Percentiles rank a stretch among this genome's conserved stretches.
phyloP scores from a whole-genome alignment of 345 rosid genomes.

The Eucalyptus marginata region DNA sequence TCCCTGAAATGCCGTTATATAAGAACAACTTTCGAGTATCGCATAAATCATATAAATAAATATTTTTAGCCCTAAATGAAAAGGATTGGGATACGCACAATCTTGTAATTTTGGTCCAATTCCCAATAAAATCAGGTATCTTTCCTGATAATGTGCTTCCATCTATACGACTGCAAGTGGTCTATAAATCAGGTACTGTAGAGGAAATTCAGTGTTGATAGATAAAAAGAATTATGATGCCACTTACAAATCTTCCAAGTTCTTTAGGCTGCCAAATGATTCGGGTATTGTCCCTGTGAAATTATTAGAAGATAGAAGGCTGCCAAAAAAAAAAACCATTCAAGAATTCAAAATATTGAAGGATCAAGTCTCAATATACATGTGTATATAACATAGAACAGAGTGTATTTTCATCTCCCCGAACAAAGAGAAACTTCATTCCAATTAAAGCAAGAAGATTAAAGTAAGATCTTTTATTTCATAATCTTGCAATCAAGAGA shows the following conservation, averaged over 20 bases:
- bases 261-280: constrained; percentile 47
- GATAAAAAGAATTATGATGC: neutral
- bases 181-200: neutral
- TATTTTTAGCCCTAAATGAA: neutral
- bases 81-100: constrained; percentile 36
- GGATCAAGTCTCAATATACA: neutral
- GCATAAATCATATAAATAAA: too few species aligned
- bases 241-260: constrained; percentile 70
- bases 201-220: neutral
- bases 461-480: neutral
- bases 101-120: constrained; percentile 48
- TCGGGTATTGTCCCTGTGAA: constrained; percentile 62
- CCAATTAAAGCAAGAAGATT: neutral
- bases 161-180: constrained; percentile 59
- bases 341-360: neutral
- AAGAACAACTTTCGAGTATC: neutral
- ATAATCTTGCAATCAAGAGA: neutral
- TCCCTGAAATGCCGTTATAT: constrained; percentile 19
- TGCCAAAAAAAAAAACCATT: neutral
- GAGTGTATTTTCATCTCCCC: neutral
- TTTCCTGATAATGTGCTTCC: constrained; percentile 59
- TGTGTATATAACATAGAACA: neutral
- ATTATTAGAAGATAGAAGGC: constrained; percentile 65
- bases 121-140: constrained; percentile 73
- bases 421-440: neutral